A percentile compares a stretch with the other conserved stretches of the same genome.
Conservation (phyloP, 495 filamentous ascomycete genomes). For the Glonium stellatum region DNA sequence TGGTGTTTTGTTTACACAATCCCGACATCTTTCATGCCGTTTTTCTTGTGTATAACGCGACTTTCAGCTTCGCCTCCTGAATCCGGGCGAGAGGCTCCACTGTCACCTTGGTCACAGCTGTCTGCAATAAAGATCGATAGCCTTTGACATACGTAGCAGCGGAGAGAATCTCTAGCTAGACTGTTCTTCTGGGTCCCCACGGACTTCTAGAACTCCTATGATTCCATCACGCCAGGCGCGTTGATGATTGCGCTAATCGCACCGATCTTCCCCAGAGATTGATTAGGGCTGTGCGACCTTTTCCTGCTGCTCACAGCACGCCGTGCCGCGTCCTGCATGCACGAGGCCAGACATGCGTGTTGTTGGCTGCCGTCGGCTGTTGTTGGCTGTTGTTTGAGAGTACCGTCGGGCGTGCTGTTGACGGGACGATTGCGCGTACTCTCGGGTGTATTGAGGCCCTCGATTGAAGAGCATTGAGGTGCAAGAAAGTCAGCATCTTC, state of each 20-base stretch:
- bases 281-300: background rate
- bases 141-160: too few relatives aligned
- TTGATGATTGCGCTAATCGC: slow-evolving; percentile 9
- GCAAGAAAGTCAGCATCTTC: too few relatives aligned
- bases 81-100: background rate
- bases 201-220: background rate
- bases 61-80: too few relatives aligned
- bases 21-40: background rate
- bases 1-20: background rate
- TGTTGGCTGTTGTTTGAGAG: too few relatives aligned
- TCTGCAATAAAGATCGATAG: background rate
- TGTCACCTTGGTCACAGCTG: background rate
- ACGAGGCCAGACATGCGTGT: too few relatives aligned
- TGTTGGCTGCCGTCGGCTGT: too few relatives aligned
- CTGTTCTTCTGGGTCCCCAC: background rate
- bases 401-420: background rate
- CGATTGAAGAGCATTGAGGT: too few relatives aligned
- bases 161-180: too few relatives aligned
- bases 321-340: too few relatives aligned
- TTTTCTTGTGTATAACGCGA: background rate
- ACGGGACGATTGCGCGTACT: background rate
- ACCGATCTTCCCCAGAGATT: slow-evolving; percentile 21
- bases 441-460: background rate
- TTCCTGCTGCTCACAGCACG: background rate
- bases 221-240: background rate